A percentile compares a stretch with the other conserved stretches of the same genome.
Evolutionary conservation across 2,329 filamentous ascomycete genomes (phyloP).

Genomic region (Colletotrichum magnum): DNA sequence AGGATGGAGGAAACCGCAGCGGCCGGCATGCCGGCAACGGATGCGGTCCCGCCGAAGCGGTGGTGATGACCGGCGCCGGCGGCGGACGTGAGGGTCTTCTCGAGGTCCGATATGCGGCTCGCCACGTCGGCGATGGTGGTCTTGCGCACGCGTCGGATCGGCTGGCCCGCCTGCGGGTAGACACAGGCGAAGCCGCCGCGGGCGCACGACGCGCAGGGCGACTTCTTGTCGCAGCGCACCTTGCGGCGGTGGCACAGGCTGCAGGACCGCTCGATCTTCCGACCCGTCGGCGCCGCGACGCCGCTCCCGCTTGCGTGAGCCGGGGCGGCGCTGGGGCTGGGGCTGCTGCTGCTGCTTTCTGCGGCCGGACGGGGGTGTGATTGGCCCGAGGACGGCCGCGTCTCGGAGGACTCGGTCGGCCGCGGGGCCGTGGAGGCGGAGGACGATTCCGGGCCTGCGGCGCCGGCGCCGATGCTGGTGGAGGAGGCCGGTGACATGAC

Average conservation of each 20-base stretch:
- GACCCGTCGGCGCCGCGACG: conserved; percentile 4
- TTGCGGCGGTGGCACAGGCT: conserved; percentile 49
- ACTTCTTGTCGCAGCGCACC: conserved; percentile 49
- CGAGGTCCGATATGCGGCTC: conserved; percentile 52
- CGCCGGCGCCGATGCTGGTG: conserved; percentile 1
- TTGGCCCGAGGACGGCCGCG: conserved; percentile 1
- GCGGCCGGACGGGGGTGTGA: neutral
- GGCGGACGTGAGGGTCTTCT: conserved; percentile 46
- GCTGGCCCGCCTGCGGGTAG: conserved; percentile 47
- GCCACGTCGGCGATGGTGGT: conserved; percentile 51
- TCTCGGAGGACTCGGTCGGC: conserved; percentile 1
- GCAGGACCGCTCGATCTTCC: conserved; percentile 48
- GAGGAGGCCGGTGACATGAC: conserved; percentile 1
- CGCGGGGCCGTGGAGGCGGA: neutral
- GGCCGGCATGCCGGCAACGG: neutral
- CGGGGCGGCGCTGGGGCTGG: neutral
- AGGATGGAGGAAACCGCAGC: neutral
- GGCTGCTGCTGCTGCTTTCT: neutral
- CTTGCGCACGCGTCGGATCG: conserved; percentile 44
- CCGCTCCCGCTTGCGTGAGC: neutral
- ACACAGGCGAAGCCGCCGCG: conserved; percentile 47
- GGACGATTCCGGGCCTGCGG: conserved; percentile 12
- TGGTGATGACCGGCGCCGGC: neutral
- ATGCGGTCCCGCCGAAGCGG: neutral
- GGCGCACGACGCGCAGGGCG: conserved; percentile 47